Percentiles rank a stretch among this genome's conserved stretches.
These are phyloP conservation scores for Monosporozyma aerobia DNA, from an alignment of 805 yeast species.

Conservation along the genomic window DNA sequence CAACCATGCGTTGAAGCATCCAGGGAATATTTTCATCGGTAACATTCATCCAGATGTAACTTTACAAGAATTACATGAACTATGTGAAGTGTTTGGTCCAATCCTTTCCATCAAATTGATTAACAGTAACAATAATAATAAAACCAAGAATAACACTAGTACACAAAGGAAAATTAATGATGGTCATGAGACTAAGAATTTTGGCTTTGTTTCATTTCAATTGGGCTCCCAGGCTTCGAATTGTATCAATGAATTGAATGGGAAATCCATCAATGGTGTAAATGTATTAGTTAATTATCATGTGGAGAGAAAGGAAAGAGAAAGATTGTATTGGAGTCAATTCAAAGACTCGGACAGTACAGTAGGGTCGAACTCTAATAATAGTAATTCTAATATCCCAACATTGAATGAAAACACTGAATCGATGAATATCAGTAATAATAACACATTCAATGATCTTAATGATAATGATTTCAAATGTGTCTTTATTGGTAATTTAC, in stretches of 20 bases:
- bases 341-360: constrained; percentile 23
- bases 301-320: constrained; percentile 54
- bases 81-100: constrained; percentile 36
- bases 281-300: constrained; percentile 48
- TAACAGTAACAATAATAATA: constrained; percentile 23
- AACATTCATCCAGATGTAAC: constrained; percentile 36
- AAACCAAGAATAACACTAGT: not conserved
- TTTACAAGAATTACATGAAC: constrained; percentile 31
- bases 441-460: not conserved
- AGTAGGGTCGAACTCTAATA: not conserved
- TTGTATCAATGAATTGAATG: constrained; percentile 51
- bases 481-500: constrained; percentile 46
- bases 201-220: constrained; percentile 61
- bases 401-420: not conserved
- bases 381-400: not conserved
- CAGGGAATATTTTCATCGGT: constrained; percentile 50
- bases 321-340: constrained; percentile 29
- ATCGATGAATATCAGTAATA: not conserved
- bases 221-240: constrained; percentile 48
- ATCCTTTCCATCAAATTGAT: constrained; percentile 40
- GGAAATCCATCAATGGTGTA: constrained; percentile 27
- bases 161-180: constrained; percentile 16
- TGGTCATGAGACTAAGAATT: constrained; percentile 34
- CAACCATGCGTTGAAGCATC: constrained; percentile 35
- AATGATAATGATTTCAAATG: constrained; percentile 42